Evolutionary conservation across 225 moss, liverwort and hornwort genomes (phyloP).

Genomic region (Bryum argenteum): DNA sequence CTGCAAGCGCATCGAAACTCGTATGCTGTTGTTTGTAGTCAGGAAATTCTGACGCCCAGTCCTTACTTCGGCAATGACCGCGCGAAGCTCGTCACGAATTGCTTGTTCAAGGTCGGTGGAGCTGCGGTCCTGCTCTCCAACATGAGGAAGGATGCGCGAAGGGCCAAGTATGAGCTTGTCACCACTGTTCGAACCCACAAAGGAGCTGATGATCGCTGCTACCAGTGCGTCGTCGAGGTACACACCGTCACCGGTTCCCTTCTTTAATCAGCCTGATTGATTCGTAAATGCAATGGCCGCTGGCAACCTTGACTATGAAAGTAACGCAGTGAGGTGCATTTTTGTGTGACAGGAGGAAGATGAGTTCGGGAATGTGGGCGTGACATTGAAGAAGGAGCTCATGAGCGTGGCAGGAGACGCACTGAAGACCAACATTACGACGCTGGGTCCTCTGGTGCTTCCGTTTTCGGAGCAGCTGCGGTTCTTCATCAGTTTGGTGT

Average conservation of each 20-base stretch:
- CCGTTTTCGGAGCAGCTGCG: conserved; percentile 55
- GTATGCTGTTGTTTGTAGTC: conserved; percentile 56
- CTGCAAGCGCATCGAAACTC: conserved; percentile 52
- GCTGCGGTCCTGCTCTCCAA: conserved; percentile 53
- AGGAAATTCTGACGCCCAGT: conserved; percentile 37
- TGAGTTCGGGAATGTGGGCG: conserved; percentile 44
- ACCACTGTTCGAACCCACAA: conserved; percentile 61
- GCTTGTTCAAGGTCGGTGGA: conserved; percentile 48
- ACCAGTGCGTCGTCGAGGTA: conserved; percentile 57
- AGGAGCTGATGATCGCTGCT: conserved; percentile 56
- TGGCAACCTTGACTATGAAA: too few species aligned
- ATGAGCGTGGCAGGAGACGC: conserved; percentile 68
- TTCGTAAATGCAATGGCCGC: background rate
- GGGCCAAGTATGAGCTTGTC: conserved; percentile 56
- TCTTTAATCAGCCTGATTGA: background rate
- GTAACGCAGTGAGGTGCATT: background rate
- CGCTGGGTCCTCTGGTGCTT: conserved; percentile 56
- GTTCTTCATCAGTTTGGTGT: conserved; percentile 52
- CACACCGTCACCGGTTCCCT: background rate
- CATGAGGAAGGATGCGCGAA: conserved; percentile 27
- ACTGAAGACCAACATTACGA: conserved; percentile 61
- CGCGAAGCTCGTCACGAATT: conserved; percentile 58
- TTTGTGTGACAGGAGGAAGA: conserved; percentile 57
- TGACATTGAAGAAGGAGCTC: conserved; percentile 57
- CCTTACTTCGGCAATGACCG: conserved; percentile 56